Base-by-base conservation (phyloP, 805 yeast species). In the Kuraishia borneana region DNA sequence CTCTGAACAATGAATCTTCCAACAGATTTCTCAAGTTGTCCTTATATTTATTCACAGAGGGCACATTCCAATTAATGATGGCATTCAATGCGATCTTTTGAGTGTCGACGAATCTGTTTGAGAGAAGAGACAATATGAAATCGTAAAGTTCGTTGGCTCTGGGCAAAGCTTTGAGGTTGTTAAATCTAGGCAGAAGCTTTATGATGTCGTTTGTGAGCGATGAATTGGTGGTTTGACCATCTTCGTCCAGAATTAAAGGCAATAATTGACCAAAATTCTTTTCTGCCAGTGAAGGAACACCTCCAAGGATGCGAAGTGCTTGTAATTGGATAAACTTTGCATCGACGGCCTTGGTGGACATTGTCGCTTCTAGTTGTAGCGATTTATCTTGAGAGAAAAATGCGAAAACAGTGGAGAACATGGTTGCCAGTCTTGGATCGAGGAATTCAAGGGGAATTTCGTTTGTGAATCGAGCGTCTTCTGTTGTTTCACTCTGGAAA, bases 1-100 rank as follows among this genome's bases (percentile, higher is more conserved):
- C 98, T 38, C 85, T 73, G 60, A 85, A 88, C 13, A 79, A 60
- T 2, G 83, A 71, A 40, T 85, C 94, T 51, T 89, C 96, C 13
- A 89, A 60, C 38, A 92, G 55, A 41, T 80, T 87, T 31, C 59
- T 68, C 45, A 92, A 59, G 43, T 79, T 78, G 39, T 81, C 95
- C 37, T 68, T 64, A 49, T 85, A 89, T 49, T 78, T 81, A 35
- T 66, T 68, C 22, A 84, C 56, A 3, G 61, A 62, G 2, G 70
- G 65, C 32, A 68, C 63, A 42, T 76, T 75, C 63, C 70, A 81
- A 26, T 81, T 73, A 25, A 85, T 54, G 4, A 92, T 47, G 27
- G 81, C 78, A 31, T 72, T 68, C 31, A 92, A 61, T 0, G 96
- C 92, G 21, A 74, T 53, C 41, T 73, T 75, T 55, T 89, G 96